Percentiles rank a stretch among this genome's conserved stretches.
These are phyloP conservation scores for Kalmusia sp. DNA, from an alignment of 2,329 filamentous ascomycete genomes.

Conservation along the genomic window DNA sequence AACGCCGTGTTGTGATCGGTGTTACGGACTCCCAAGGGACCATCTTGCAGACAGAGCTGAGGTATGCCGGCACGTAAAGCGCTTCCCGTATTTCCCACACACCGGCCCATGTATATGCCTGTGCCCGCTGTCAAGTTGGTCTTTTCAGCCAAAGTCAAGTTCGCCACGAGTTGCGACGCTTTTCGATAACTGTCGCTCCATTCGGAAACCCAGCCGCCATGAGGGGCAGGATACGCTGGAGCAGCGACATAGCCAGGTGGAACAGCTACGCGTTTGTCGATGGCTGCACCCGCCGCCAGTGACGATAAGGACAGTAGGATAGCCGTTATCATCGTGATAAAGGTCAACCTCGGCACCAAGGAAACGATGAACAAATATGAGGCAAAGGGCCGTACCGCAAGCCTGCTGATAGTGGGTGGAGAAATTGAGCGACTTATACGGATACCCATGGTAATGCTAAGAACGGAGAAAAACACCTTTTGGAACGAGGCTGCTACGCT, in stretches of 20 bases:
- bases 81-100: conserved; percentile 79
- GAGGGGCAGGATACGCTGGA: conserved; percentile 76
- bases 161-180: conserved; percentile 70
- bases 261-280: conserved; percentile 40
- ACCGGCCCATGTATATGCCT: conserved; percentile 73
- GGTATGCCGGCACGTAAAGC: conserved; percentile 74
- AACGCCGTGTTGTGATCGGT: conserved; percentile 79
- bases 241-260: conserved; percentile 47
- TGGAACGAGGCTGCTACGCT: conserved; percentile 10
- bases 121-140: conserved; percentile 77
- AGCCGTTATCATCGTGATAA: conserved; percentile 28
- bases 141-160: conserved; percentile 83
- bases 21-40: conserved; percentile 73
- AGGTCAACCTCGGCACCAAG: conserved; percentile 8
- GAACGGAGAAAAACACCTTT: conserved; percentile 15
- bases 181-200: conserved; percentile 76
- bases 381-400: conserved; percentile 14
- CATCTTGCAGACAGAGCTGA: conserved; percentile 69
- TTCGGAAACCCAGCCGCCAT: conserved; percentile 72
- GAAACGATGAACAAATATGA: conserved; percentile 8
- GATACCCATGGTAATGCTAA: conserved; percentile 6
- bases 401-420: conserved; percentile 4
- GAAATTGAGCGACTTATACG: conserved; percentile 13
- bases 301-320: conserved; percentile 30
- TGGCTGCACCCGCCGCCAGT: conserved; percentile 28